Evolutionary conservation across 129 eudicot genomes (phyloP).

Genomic region (Escallonia herrerae): DNA sequence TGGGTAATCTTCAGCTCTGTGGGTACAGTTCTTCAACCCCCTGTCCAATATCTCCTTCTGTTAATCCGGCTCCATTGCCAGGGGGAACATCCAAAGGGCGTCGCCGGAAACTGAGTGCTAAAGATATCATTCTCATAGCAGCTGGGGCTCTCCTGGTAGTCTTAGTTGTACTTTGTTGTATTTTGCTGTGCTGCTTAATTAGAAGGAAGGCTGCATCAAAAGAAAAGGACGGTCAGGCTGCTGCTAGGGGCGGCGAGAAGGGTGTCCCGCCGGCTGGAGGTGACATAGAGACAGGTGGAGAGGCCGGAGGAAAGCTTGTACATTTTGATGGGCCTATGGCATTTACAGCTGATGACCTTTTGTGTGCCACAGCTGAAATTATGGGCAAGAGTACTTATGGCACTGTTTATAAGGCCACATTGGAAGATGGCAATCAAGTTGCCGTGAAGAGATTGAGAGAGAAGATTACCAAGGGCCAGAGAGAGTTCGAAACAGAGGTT

Average conservation of each 20-base stretch:
- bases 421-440: conserved; percentile 73
- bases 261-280: conserved; percentile 43
- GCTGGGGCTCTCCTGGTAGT: conserved; percentile 57
- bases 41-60: conserved; percentile 39
- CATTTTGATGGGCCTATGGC: conserved; percentile 82
- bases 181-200: conserved; percentile 52
- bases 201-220: conserved; percentile 39
- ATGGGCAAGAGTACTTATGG: conserved; percentile 95
- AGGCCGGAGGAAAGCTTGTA: conserved; percentile 78
- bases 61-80: conserved; percentile 18
- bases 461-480: conserved; percentile 62
- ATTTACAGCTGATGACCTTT: conserved; percentile 78
- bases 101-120: conserved; percentile 26
- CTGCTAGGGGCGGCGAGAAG: conserved; percentile 32
- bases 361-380: conserved; percentile 91
- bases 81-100: conserved; percentile 3
- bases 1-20: conserved; percentile 66
- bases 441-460: conserved; percentile 90
- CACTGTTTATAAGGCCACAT: conserved; percentile 78
- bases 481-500: conserved; percentile 70
- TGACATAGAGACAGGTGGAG: conserved; percentile 54
- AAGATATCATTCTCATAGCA: conserved; percentile 57
- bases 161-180: conserved; percentile 44
- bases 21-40: conserved; percentile 53
- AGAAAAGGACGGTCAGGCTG: conserved; percentile 23